phyloP scores from a whole-genome alignment of 441 rosid species.

The Rhodomyrtus psidioides region DNA sequence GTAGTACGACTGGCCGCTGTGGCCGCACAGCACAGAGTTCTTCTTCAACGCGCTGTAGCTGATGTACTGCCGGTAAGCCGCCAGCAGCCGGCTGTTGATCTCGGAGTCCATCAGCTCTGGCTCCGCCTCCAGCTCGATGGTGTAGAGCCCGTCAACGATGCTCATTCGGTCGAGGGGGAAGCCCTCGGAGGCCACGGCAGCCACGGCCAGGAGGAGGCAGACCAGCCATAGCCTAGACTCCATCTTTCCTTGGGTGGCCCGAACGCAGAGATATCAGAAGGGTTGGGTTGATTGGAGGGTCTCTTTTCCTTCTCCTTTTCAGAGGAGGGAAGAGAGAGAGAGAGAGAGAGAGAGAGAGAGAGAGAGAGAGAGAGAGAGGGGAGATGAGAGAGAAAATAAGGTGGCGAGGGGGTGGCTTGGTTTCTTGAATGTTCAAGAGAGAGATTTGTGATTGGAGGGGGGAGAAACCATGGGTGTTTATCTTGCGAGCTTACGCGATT shows the following conservation, averaged over 20 bases:
- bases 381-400: not conserved
- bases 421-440: not conserved
- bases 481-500: not conserved
- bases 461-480: not conserved
- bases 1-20: conserved; percentile 51
- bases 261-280: not conserved
- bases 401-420: not conserved
- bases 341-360: too few relatives aligned
- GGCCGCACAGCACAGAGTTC: conserved; percentile 34
- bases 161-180: conserved; percentile 1
- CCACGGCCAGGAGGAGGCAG: conserved; percentile 32
- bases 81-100: conserved; percentile 29
- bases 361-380: not conserved
- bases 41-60: conserved; percentile 34
- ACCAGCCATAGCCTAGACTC: conserved; percentile 29
- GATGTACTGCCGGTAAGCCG: conserved; percentile 19
- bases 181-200: conserved; percentile 15
- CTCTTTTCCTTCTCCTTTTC: not conserved
- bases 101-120: conserved; percentile 32
- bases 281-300: not conserved
- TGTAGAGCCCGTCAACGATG: conserved; percentile 2
- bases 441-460: not conserved
- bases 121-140: too few relatives aligned
- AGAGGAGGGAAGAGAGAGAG: not conserved
- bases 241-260: conserved; percentile 12